phyloP scores from a whole-genome alignment of 2,329 filamentous ascomycete genomes.

The Pseudocercospora fijiensis region DNA sequence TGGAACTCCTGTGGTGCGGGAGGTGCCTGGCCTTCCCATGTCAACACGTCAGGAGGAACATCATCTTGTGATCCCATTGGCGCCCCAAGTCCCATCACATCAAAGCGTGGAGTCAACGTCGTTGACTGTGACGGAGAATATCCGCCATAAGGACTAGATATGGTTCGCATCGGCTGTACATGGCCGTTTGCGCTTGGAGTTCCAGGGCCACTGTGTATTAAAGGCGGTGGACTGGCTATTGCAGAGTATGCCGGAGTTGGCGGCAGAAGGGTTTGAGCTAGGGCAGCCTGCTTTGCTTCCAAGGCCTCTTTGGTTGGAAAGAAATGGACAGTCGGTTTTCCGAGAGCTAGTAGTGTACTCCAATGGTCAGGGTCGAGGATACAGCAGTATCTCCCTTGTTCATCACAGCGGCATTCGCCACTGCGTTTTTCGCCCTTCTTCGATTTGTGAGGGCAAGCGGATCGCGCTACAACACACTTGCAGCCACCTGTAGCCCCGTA shows the following conservation, averaged over 20 bases:
- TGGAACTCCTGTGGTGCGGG: slow-evolving; percentile 28
- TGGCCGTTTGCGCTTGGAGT: slow-evolving; percentile 18
- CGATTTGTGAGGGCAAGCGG: slow-evolving; percentile 37
- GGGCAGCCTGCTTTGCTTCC: slow-evolving; percentile 26
- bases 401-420: slow-evolving; percentile 38
- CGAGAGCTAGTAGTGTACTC: slow-evolving; percentile 31
- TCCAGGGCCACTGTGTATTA: slow-evolving; percentile 19
- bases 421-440: slow-evolving; percentile 39
- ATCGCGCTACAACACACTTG: slow-evolving; percentile 37
- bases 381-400: slow-evolving; percentile 39
- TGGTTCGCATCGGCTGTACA: slow-evolving; percentile 16
- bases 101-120: slow-evolving; percentile 32
- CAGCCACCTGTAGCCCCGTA: slow-evolving; percentile 36
- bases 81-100: slow-evolving; percentile 36
- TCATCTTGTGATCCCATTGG: slow-evolving; percentile 27
- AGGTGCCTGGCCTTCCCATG: slow-evolving; percentile 32
- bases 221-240: slow-evolving; percentile 17
- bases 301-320: slow-evolving; percentile 32
- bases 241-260: slow-evolving; percentile 23
- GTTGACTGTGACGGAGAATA: slow-evolving; percentile 19
- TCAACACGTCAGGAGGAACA: slow-evolving; percentile 26
- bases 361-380: slow-evolving; percentile 36
- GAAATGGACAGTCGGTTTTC: slow-evolving; percentile 36
- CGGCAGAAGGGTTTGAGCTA: slow-evolving; percentile 17
- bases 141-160: slow-evolving; percentile 19